Base-by-base conservation (phyloP, 345 rosid genomes). In the Citrus inodora region DNA sequence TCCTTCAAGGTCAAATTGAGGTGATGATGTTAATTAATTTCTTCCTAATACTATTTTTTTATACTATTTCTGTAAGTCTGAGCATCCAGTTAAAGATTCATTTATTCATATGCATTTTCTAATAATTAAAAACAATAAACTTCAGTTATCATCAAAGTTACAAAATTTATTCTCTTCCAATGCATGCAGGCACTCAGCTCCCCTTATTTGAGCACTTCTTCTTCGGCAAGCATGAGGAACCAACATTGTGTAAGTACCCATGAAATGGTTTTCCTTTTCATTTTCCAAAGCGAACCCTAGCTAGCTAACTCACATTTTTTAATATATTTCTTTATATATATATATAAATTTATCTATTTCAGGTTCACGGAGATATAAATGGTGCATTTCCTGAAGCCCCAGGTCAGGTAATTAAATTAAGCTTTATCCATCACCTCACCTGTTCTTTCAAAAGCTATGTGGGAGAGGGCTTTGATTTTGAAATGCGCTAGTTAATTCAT, bases 1-100 rank as follows among this genome's bases (percentile, higher is more conserved):
- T 88, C 88, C 91, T 88, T 79, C 88, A 88, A 69, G 78, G 88
- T 86, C 91, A 88, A 87, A 88, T 88, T 85, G 87, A 88, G 91
- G 91, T 88, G 78, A 82, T 80, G 30, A 11, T 46, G 17, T 46
- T 46, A 46, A 46, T 46, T 46, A 46, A 13, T 71, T 76, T 77
- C 72, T 83, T 83, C 69, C 67, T 71, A 46, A 46, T 11, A 46
- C 14, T 46, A 46, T 13, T 46, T 46, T 37, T 42, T 46, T 46
- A 13, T 46, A 46, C 51, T 46, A 46, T 46, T 13, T 46, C 14
- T 46, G 51, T 46, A 46, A 13, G 51, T 11, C 51, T 46, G 51
- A 73, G 84, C 83, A 74, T 81, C 83, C 81, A 82, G 61, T 79
- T 77, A 80, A 87, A 79, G 83, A 80, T 74, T 56, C 17, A 79